Percentiles rank a stretch among this genome's conserved stretches.
phyloP scores from a whole-genome alignment of 768 basidiomycete species.

The Hemileccinum rubropunctum region DNA sequence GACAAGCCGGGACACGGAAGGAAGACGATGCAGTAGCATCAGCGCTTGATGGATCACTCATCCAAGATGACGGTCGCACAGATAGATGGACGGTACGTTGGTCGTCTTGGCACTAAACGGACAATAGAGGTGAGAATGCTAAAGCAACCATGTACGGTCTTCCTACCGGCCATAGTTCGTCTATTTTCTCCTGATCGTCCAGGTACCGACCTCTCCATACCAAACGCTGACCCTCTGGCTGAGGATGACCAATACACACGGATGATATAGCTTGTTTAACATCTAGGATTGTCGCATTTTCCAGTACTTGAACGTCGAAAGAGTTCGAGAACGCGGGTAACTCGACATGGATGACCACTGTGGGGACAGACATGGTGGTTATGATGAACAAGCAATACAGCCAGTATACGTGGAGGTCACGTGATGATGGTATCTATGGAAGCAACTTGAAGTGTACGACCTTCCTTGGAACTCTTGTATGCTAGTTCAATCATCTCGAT shows the following conservation, averaged over 20 bases:
- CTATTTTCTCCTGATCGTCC: slow-evolving; percentile 60
- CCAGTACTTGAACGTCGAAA: slow-evolving; percentile 52
- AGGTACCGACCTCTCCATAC: slow-evolving; percentile 74
- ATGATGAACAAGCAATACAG: not conserved
- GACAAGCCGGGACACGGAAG: not conserved
- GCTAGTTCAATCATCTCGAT: slow-evolving; percentile 80
- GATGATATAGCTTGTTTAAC: slow-evolving; percentile 65
- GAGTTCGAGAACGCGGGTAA: slow-evolving; percentile 73
- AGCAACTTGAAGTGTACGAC: slow-evolving; percentile 36
- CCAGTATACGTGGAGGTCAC: slow-evolving; percentile 33
- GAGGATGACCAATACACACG: slow-evolving; percentile 62
- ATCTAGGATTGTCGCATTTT: slow-evolving; percentile 51
- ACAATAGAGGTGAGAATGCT: slow-evolving; percentile 4
- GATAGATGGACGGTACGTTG: slow-evolving; percentile 68
- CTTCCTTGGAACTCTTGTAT: slow-evolving; percentile 61
- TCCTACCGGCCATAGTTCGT: slow-evolving; percentile 68
- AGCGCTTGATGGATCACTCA: slow-evolving; percentile 45
- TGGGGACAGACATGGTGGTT: slow-evolving; percentile 27
- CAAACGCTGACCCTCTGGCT: slow-evolving; percentile 68
- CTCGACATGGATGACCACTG: slow-evolving; percentile 56
- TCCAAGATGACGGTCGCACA: slow-evolving; percentile 80
- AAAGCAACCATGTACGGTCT: not conserved
- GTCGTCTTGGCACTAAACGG: slow-evolving; percentile 49
- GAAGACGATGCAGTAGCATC: slow-evolving; percentile 12
- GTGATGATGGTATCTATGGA: slow-evolving; percentile 5